Conservation (phyloP, 108 stramenopile genomes). For the Seminavis robusta region DNA sequence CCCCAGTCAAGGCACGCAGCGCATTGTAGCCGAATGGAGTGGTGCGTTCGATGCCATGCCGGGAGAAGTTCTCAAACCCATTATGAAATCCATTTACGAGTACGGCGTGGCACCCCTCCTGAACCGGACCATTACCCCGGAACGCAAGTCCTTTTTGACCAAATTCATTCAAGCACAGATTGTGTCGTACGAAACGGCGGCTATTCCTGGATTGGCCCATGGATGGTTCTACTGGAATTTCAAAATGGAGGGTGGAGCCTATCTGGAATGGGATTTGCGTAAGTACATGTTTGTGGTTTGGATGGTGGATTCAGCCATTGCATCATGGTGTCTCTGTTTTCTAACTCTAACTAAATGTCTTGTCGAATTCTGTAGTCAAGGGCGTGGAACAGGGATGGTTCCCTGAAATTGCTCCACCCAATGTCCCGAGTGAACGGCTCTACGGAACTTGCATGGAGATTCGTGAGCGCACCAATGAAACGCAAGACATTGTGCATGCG, state of each 20-base stretch:
- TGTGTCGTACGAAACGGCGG: slow-evolving; percentile 35
- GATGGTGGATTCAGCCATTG: no score
- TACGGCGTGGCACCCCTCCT: slow-evolving; percentile 17
- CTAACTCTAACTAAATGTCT: no score
- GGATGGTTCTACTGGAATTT: slow-evolving; percentile 76
- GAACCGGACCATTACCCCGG: slow-evolving; percentile 24
- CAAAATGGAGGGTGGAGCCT: slow-evolving; percentile 51
- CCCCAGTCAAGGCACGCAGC: slow-evolving; percentile 33
- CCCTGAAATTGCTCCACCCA: slow-evolving; percentile 17
- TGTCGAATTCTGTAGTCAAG: no score
- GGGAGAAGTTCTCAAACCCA: slow-evolving; percentile 10
- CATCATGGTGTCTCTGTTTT: no score
- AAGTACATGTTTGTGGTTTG: no score
- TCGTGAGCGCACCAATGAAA: slow-evolving; percentile 31
- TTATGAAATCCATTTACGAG: slow-evolving; percentile 33
- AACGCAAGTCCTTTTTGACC: slow-evolving; percentile 41
- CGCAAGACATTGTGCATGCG: slow-evolving; percentile 31
- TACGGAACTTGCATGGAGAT: slow-evolving; percentile 64
- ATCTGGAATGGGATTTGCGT: slow-evolving; percentile 75
- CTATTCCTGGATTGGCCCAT: slow-evolving; percentile 17
- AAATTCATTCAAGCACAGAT: slow-evolving; percentile 64
- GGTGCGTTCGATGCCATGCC: slow-evolving; percentile 46
- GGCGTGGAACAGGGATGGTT: slow-evolving; percentile 72
- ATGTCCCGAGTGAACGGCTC: slow-evolving; percentile 14
- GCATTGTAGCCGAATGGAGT: slow-evolving; percentile 67